phyloP scores from a whole-genome alignment of 129 eudicot species.

The Flaveria sonorensis region DNA sequence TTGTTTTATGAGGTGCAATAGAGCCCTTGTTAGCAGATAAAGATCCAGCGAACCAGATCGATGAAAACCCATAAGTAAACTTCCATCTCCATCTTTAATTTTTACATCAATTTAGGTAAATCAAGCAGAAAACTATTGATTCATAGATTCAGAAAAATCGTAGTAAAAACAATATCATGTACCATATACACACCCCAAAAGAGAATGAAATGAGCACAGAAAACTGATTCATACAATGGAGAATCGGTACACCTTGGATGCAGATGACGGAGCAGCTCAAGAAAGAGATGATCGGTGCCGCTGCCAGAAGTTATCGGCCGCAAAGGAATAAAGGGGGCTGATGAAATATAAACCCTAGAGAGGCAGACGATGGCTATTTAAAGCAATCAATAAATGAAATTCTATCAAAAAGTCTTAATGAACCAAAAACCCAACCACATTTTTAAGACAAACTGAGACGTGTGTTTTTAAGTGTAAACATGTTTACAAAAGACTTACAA shows the following conservation, averaged over 20 bases:
- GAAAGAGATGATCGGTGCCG: constrained; percentile 8
- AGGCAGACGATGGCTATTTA: constrained; percentile 1
- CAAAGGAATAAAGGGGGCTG: background rate
- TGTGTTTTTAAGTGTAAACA: background rate
- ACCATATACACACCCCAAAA: constrained; percentile 17
- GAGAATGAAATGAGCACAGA: constrained; percentile 4
- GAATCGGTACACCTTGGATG: constrained; percentile 18
- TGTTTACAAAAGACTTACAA: background rate
- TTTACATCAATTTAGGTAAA: constrained; percentile 1
- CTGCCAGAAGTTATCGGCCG: background rate
- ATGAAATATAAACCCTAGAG: constrained; percentile 28
- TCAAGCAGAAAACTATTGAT: constrained; percentile 14
- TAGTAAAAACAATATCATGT: constrained; percentile 18
- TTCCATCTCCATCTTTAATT: constrained; percentile 20
- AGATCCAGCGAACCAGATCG: constrained; percentile 16
- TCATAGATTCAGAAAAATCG: background rate
- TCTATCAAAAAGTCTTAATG: background rate
- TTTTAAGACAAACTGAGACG: background rate
- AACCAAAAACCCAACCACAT: constrained; percentile 16
- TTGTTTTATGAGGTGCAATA: background rate
- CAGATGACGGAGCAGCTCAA: background rate
- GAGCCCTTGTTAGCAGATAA: background rate
- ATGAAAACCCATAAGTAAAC: constrained; percentile 22
- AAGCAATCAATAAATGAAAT: background rate
- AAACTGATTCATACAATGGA: constrained; percentile 2